Base-by-base conservation (phyloP, 768 basidiomycete genomes). In the Boletus sensibilis region DNA sequence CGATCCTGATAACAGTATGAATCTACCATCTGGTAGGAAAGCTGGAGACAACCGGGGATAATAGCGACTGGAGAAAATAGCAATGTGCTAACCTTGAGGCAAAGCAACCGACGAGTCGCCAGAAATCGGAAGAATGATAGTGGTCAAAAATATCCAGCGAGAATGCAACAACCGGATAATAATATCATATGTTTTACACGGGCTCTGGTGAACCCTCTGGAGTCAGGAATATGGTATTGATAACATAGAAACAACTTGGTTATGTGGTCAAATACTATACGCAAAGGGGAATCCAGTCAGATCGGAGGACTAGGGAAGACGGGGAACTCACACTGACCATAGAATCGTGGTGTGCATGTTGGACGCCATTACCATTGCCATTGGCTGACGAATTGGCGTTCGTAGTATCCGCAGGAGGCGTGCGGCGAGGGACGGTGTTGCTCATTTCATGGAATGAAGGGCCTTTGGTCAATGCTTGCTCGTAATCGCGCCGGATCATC, bases 401-500 rank as follows among this genome's bases (percentile, higher is more conserved):
- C 50, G 41, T 50, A n/a, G 48, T 14, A 13, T 72, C 64, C 27
- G 50, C 21, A 7, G 65, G 63, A 12, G 65, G 50, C 25, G 56
- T 52, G 23, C 67, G 59, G 27, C 73, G 73, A 21, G 64, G 64
- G 25, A 72, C 50, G n/a, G 66, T 64, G 23, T 67, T 72, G 27
- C 68, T 67, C 78, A 79, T 79, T 54, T 79, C 75, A 42, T 73
- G 65, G 53, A 78, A 71, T 31, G 74, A 68, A 20, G 64, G 65
- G 35, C 78, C 78, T 37, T 75, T 77, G 27, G 57, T 41, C 45
- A 65, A 44, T 7, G 75, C 77, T 77, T 57, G 77, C 55, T 61
- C 79, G 76, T 73, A 83, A 63, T 80, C 64, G 11, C 72, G 74
- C 52, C 74, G 72, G 33, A 95, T 87, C 66, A 87, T 82, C 37